Evolutionary conservation across 2,329 filamentous ascomycete genomes (phyloP), one percentile per base, ranked within the genome.

Genomic region (Chrysoporthe austroafricana): DNA sequence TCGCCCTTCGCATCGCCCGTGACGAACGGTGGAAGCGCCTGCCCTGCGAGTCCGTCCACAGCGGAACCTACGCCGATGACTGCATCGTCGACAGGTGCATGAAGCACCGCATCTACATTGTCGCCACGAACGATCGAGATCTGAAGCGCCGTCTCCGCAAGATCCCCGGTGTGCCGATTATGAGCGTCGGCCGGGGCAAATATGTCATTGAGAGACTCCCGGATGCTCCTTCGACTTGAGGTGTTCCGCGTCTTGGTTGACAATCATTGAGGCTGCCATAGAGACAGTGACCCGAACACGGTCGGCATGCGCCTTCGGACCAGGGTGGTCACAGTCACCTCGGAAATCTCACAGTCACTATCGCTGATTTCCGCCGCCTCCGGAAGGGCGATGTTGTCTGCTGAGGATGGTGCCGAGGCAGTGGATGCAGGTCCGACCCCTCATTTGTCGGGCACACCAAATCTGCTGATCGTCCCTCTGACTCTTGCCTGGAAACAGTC

Each of bases 151-250:
- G 94, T 67, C 85, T 97, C 74, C 85, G 94, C 71, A 97, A 97
- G 82, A 78, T 84, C 56, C 79, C 81, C 52, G 84, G 85, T 78
- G 89, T 91, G 67, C 90, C 90, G 36, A 88, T 92, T 73, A 86
- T 97, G 84, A 93, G 90, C 75, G 93, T 96, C 39, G 92, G 91
- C 6, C 87, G 92, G 75, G 93, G 92, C 58, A 97, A 97, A 80
- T 98, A 97, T 79, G 90, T 95, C 60, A 96, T 99, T 75, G 96
- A 98, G 84, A 88, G 94, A 74, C 80, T 97, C 70, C 94, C 94
- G 5, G 92, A 94, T 79, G 93, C 92, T 48, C 92, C 92, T 44
- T 90, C 94, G 72, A 88, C 84, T 66, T 86, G 75, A 75, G 61
- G 18, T 26, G 56, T 16, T 14, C 43, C 26, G 21, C 2, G 16